These are phyloP conservation scores for Plasmodium gaboni DNA, from an alignment of 169 alveolate genomes.

Conservation along the genomic window DNA sequence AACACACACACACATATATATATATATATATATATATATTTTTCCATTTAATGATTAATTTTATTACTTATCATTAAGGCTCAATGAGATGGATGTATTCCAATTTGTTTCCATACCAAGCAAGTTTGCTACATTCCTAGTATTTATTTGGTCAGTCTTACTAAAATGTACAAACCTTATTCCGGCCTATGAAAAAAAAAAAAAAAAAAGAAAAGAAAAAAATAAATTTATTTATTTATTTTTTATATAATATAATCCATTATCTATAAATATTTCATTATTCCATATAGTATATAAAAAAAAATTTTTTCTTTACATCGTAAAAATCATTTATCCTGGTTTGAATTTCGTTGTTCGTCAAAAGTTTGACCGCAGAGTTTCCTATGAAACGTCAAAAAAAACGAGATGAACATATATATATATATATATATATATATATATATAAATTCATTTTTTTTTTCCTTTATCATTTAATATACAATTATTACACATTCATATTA, in stretches of 20 bases:
- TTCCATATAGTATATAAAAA: not conserved
- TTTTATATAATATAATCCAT: not conserved
- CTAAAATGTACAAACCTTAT: conserved; percentile 86
- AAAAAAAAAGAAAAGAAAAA: not conserved
- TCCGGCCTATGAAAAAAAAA: conserved; percentile 77
- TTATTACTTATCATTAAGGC: conserved; percentile 51
- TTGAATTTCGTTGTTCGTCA: conserved; percentile 60
- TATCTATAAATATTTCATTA: not conserved
- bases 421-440: not conserved
- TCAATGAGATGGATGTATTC: conserved; percentile 86
- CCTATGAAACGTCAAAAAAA: conserved; percentile 7
- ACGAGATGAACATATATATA: not conserved
- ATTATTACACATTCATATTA: not conserved
- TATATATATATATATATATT: not conserved
- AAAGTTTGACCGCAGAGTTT: conserved; percentile 63
- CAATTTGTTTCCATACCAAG: conserved; percentile 88
- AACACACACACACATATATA: too few relatives aligned
- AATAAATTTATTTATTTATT: not conserved
- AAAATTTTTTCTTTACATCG: conserved; percentile 5
- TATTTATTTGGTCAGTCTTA: conserved; percentile 80
- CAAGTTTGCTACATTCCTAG: conserved; percentile 81
- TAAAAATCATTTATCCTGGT: conserved; percentile 46
- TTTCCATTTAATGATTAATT: not conserved
- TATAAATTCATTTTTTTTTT: not conserved
- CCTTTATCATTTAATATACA: too few relatives aligned